Evolutionary conservation across 768 basidiomycete genomes (phyloP), one percentile per base, ranked within the genome.

Genomic region (Agrocybe pediades): DNA sequence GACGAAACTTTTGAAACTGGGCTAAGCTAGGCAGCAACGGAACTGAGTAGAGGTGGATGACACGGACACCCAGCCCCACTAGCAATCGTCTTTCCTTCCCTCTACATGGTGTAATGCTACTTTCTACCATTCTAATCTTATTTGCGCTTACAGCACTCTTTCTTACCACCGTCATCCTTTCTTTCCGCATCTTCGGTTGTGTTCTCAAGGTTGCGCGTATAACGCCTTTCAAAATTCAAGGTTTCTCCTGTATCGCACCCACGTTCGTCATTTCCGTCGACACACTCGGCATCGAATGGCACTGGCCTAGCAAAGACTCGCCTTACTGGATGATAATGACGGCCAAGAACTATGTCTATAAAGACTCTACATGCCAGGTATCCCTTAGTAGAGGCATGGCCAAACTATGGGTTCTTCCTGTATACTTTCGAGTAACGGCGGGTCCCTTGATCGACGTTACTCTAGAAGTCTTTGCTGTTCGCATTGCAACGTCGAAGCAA

Each of bases 341-440:
- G 13, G 54, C 63, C 17, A 19, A 64, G 19, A 60, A 66, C 39
- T 65, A 71, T 39, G 61, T 71, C 29, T 74, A 72, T 58, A 59
- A 57, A 41, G 72, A 74, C 41, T 27, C 53, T 4, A 56, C 60
- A 16, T 63, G 62, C 41, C 60, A 58, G 46, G 57, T 65, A 20
- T 59, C 67, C 17, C 36, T 69, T 11, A 43, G 55, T 4, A 30
- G 41, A 13, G 16, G 71, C 9, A 46, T 64, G 17, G 53, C 64
- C 20, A 62, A 65, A 17, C 44, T 75, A 24, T 74, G 71, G 66
- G 55, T 79, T 51, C 72, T 76, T 58, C 78, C 78, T 5, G 58
- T 67, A 7, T 57, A 71, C 44, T 72, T 73, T 50, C 56, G 71
- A 17, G 65, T 70, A 51, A 72, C 73, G 9, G 66, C 70, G 5